Conservation (phyloP, 768 basidiomycete species). For the Suillus brevipes region DNA sequence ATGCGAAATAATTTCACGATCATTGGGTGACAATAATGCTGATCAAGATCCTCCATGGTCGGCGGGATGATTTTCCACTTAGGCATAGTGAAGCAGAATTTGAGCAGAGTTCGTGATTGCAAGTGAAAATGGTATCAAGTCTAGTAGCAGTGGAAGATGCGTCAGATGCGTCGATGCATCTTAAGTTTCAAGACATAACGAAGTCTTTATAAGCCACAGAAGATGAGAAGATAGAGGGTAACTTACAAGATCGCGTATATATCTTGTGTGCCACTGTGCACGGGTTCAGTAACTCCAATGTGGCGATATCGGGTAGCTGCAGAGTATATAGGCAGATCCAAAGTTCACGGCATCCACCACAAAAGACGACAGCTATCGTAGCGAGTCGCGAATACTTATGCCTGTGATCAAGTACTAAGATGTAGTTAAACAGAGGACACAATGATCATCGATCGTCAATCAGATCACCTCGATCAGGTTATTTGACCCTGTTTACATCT, state of each 20-base stretch:
- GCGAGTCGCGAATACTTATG: not conserved
- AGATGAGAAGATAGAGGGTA: not conserved
- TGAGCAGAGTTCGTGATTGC: not conserved
- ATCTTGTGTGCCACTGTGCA: not conserved
- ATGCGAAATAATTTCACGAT: not conserved
- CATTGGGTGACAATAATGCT: not conserved
- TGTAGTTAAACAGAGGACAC: not conserved
- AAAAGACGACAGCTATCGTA: not conserved
- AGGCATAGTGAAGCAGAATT: not conserved
- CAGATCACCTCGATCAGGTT: not conserved
- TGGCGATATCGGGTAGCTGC: not conserved
- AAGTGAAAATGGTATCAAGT: not conserved
- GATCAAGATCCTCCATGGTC: not conserved
- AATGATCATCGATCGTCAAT: not conserved
- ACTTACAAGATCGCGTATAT: not conserved
- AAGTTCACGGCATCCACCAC: not conserved
- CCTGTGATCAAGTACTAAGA: not conserved
- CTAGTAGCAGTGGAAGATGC: not conserved
- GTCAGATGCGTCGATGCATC: not conserved
- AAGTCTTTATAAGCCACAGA: not conserved
- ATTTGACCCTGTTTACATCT: not conserved
- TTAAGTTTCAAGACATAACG: not conserved
- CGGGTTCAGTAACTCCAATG: not conserved
- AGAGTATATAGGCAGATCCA: not conserved
- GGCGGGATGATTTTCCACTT: not conserved